A percentile compares a stretch with the other conserved stretches of the same genome.
These are phyloP conservation scores for Lactarius tabidus DNA, from an alignment of 768 basidiomycete genomes.

Conservation along the genomic window DNA sequence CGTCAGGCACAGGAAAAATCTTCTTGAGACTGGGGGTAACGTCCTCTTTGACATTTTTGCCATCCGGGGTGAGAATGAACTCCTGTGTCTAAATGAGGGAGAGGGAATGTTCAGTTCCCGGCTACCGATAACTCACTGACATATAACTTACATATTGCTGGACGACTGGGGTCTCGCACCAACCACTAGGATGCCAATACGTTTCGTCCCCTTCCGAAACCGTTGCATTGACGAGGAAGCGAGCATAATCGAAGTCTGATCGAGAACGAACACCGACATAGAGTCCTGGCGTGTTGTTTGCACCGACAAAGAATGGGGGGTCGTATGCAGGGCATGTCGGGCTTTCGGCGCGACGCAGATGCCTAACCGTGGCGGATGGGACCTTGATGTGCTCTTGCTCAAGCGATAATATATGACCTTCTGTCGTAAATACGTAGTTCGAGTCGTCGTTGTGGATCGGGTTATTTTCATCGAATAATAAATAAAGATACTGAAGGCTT, in stretches of 20 bases:
- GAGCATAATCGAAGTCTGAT: slow-evolving; percentile 75
- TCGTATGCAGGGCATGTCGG: slow-evolving; percentile 74
- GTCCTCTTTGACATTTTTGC: slow-evolving; percentile 58
- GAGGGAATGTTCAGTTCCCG: slow-evolving; percentile 8
- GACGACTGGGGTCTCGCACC: slow-evolving; percentile 67
- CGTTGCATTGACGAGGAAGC: slow-evolving; percentile 57
- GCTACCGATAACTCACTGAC: neutral
- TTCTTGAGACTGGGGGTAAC: slow-evolving; percentile 63
- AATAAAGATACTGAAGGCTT: slow-evolving; percentile 72
- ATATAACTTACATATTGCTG: slow-evolving; percentile 59
- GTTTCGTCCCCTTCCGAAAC: slow-evolving; percentile 48
- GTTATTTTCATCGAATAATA: slow-evolving; percentile 87
- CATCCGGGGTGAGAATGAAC: slow-evolving; percentile 68
- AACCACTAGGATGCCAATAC: slow-evolving; percentile 66
- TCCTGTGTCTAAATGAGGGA: slow-evolving; percentile 64
- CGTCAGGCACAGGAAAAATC: slow-evolving; percentile 55
- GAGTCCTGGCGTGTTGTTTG: slow-evolving; percentile 44
- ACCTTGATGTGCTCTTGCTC: slow-evolving; percentile 51
- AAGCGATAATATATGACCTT: slow-evolving; percentile 84
- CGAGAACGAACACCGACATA: slow-evolving; percentile 66
- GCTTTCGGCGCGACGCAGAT: slow-evolving; percentile 56
- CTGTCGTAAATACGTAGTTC: slow-evolving; percentile 91
- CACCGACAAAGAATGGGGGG: slow-evolving; percentile 37
- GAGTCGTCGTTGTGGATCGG: slow-evolving; percentile 69
- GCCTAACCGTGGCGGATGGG: slow-evolving; percentile 54